These are phyloP conservation scores for Chimonanthus salicifolius DNA, from an alignment of 164 flowering plant genomes.

Conservation along the genomic window DNA sequence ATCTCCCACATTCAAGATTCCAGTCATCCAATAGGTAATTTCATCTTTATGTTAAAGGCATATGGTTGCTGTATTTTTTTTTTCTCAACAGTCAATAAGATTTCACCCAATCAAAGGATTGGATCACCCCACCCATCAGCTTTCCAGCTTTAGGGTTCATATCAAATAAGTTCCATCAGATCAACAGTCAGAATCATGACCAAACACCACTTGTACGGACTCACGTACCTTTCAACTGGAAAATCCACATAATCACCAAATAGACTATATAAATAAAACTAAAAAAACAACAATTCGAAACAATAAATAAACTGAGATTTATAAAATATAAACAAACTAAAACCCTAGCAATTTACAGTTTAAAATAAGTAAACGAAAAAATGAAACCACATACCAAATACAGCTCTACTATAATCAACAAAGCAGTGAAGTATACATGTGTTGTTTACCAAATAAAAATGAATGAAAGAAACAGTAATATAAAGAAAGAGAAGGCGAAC, in stretches of 20 bases:
- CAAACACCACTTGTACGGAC: not conserved
- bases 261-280: not conserved
- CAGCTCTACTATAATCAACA: too few species aligned
- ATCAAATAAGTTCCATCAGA: not conserved
- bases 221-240: not conserved
- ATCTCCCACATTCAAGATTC: not conserved
- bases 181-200: not conserved
- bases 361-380: too few species aligned
- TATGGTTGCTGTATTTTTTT: not conserved
- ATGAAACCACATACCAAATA: too few species aligned
- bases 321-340: too few species aligned
- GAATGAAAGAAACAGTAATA: too few species aligned
- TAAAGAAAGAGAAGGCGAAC: not conserved
- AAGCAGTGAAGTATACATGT: too few species aligned
- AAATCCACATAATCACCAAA: not conserved
- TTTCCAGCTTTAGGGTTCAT: not conserved
- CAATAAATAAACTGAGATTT: not conserved
- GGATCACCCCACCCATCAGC: not conserved
- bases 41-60: not conserved
- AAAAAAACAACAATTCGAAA: not conserved
- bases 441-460: too few species aligned
- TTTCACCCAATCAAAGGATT: not conserved
- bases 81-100: not conserved
- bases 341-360: too few species aligned
- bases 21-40: not conserved